A percentile compares a stretch with the other conserved stretches of the same genome.
Conservation (phyloP, 2,329 filamentous ascomycete species). For the Fusarium acutatum region DNA sequence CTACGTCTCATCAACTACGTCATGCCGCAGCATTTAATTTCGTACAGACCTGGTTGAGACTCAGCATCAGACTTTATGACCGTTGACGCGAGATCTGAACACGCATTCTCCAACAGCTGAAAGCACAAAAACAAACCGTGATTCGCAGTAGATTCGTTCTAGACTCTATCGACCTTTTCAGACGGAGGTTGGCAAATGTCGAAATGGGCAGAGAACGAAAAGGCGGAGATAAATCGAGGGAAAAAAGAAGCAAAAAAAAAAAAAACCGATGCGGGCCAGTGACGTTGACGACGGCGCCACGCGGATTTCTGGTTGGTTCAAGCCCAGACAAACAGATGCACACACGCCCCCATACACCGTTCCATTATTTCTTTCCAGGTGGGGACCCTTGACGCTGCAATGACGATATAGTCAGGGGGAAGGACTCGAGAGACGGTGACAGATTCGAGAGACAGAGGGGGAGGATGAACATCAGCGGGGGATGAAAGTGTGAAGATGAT, state of each 20-base stretch:
- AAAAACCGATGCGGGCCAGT: constrained; percentile 34
- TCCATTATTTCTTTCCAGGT: constrained; percentile 15
- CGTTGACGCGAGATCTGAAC: not conserved
- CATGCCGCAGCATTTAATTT: constrained; percentile 24
- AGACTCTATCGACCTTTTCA: constrained; percentile 1
- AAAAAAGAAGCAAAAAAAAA: not conserved
- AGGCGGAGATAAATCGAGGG: constrained; percentile 15
- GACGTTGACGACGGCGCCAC: constrained; percentile 39
- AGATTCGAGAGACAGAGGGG: not conserved
- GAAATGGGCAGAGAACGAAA: constrained; percentile 17
- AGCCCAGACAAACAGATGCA: constrained; percentile 8
- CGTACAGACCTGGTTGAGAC: constrained; percentile 17
- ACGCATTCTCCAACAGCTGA: not conserved
- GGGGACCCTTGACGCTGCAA: constrained; percentile 45
- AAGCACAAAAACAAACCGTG: not conserved
- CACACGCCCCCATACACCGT: constrained; percentile 1
- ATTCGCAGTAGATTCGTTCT: constrained; percentile 8
- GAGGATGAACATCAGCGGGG: not conserved
- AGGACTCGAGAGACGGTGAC: constrained; percentile 7
- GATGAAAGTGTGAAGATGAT: not conserved
- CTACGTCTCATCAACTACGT: constrained; percentile 25
- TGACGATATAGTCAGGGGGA: constrained; percentile 38
- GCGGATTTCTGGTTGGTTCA: constrained; percentile 29
- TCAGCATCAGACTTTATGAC: not conserved
- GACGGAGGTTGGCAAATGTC: not conserved